Percentiles rank a stretch among this genome's conserved stretches.
phyloP scores from a whole-genome alignment of 2,329 filamentous ascomycete genomes.

The Ceratocystis harringtonii region DNA sequence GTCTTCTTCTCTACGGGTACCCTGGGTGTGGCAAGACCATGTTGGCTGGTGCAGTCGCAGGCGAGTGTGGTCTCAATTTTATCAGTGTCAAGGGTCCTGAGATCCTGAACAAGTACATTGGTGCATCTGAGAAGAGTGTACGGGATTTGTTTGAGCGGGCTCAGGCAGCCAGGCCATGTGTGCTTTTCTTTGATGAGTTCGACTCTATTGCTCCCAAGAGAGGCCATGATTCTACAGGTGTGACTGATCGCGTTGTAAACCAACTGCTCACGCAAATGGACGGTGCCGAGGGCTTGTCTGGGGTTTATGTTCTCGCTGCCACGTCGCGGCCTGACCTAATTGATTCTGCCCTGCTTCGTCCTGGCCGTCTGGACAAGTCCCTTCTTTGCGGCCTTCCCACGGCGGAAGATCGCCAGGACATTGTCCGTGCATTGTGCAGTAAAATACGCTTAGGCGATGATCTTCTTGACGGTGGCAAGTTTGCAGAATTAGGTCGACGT shows the following conservation, averaged over 20 bases:
- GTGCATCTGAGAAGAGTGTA: conserved; percentile 90
- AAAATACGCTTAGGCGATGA: conserved; percentile 62
- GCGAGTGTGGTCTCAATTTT: conserved; percentile 94
- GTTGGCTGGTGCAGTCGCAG: conserved; percentile 88
- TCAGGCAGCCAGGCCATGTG: conserved; percentile 76
- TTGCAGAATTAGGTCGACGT: conserved; percentile 59
- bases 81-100: conserved; percentile 97
- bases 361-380: conserved; percentile 85
- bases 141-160: conserved; percentile 90
- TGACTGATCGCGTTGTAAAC: conserved; percentile 97
- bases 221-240: conserved; percentile 91
- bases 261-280: conserved; percentile 98
- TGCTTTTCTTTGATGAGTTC: conserved; percentile 97
- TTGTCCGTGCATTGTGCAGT: conserved; percentile 66
- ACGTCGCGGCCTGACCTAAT: conserved; percentile 90
- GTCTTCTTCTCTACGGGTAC: conserved; percentile 82
- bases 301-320: conserved; percentile 91
- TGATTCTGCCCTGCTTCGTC: conserved; percentile 80
- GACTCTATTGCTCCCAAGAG: conserved; percentile 95
- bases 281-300: conserved; percentile 83
- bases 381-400: conserved; percentile 80
- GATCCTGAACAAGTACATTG: conserved; percentile 98
- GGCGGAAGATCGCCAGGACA: conserved; percentile 69
- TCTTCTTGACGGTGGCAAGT: conserved; percentile 39
- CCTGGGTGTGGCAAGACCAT: conserved; percentile 95